Percentiles rank a stretch among this genome's conserved stretches.
These are phyloP conservation scores for Aureobasidium sp. DNA, from an alignment of 2,329 filamentous ascomycete genomes.

Conservation along the genomic window DNA sequence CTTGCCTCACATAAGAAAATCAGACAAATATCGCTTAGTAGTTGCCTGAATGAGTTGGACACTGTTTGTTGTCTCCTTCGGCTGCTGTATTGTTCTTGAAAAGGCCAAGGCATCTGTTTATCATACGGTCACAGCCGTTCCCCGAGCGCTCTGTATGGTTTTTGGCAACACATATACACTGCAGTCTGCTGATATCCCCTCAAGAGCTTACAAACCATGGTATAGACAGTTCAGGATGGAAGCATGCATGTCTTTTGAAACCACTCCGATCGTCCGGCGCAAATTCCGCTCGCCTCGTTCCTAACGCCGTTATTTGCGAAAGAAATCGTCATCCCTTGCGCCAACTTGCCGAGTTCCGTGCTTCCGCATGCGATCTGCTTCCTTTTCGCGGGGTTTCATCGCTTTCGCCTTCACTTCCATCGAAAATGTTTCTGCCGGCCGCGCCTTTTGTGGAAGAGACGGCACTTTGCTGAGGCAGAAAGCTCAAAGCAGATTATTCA, in stretches of 20 bases:
- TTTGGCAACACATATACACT: too few species aligned
- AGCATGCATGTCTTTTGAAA: not conserved
- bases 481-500: conserved; percentile 3
- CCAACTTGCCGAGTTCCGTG: conserved; percentile 1
- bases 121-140: too few species aligned
- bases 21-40: too few species aligned
- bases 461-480: not conserved
- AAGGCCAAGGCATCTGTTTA: too few species aligned
- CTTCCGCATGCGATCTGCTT: not conserved
- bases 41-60: too few species aligned
- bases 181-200: too few species aligned
- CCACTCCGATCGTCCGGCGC: not conserved
- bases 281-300: not conserved
- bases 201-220: not conserved
- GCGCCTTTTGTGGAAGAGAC: not conserved
- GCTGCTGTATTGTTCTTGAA: too few species aligned
- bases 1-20: too few species aligned
- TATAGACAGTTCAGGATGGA: not conserved
- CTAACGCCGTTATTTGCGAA: conserved; percentile 1
- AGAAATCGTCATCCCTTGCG: not conserved
- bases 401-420: not conserved
- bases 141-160: too few species aligned
- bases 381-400: not conserved
- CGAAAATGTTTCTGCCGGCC: not conserved
- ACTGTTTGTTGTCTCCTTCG: too few species aligned